Percentiles rank a stretch among this genome's conserved stretches.
Evolutionary conservation across 176 grass and related monocot species (phyloP).

Genomic region (Cenchrus purpureus): DNA sequence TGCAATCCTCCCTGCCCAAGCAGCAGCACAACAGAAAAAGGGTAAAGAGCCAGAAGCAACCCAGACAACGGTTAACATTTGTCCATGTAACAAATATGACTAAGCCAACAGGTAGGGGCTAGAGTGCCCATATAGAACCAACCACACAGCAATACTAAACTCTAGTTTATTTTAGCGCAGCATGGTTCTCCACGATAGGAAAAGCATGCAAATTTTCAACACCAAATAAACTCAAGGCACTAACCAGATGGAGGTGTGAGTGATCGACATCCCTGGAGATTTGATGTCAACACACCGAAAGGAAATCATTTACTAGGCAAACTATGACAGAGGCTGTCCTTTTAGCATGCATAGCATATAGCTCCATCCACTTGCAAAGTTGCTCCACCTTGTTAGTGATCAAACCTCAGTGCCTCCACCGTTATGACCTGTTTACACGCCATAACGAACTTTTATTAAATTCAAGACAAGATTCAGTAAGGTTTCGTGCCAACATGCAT

Average conservation of each 20-base stretch:
- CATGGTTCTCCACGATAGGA: constrained; percentile 45
- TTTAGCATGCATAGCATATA: constrained; percentile 33
- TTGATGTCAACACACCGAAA: constrained; percentile 47
- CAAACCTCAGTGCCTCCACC: constrained; percentile 42
- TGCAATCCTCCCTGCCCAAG: constrained; percentile 50
- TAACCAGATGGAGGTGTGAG: constrained; percentile 21
- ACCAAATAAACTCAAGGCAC: constrained; percentile 43
- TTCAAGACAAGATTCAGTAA: constrained; percentile 33
- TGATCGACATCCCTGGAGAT: constrained; percentile 30
- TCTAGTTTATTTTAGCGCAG: constrained; percentile 36
- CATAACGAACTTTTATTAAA: constrained; percentile 59
- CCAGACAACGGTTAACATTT: constrained; percentile 46
- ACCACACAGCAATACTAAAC: constrained; percentile 33
- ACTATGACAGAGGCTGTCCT: constrained; percentile 30
- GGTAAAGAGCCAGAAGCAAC: constrained; percentile 28
- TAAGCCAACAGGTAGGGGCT: constrained; percentile 38
- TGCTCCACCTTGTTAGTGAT: constrained; percentile 54
- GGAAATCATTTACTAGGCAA: constrained; percentile 47
- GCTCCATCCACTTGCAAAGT: constrained; percentile 60
- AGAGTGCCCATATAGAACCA: constrained; percentile 38
- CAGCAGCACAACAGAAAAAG: constrained; percentile 46
- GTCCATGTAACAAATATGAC: constrained; percentile 39
- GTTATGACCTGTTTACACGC: constrained; percentile 37
- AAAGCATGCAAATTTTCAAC: constrained; percentile 57
- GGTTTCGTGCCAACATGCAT: constrained; percentile 23